Conservation (phyloP, 805 yeast species). For the Zygoascus ofunaensis region DNA sequence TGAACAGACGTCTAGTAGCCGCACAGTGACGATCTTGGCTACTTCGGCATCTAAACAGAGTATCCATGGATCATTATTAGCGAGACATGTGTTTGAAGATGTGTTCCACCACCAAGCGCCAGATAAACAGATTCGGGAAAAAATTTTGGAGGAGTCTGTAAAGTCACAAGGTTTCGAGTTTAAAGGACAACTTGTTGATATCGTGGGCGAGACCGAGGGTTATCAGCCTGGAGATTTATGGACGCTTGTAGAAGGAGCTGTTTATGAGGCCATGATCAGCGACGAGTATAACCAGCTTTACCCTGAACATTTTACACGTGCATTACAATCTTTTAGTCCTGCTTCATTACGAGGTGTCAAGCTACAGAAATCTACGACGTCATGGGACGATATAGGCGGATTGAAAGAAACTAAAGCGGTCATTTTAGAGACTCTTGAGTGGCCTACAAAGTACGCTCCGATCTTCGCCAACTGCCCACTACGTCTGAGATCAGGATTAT, state of each 20-base stretch:
- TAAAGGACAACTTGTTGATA: conserved; percentile 35
- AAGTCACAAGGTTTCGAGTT: conserved; percentile 34
- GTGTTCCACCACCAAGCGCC: conserved; percentile 58
- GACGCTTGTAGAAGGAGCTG: conserved; percentile 55
- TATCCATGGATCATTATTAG: conserved; percentile 50
- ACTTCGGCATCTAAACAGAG: conserved; percentile 57
- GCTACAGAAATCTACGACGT: conserved; percentile 61
- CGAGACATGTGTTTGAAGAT: conserved; percentile 64
- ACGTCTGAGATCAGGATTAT: conserved; percentile 78
- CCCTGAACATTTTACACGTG: conserved; percentile 40
- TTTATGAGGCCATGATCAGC: conserved; percentile 26
- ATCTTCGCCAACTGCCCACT: conserved; percentile 85
- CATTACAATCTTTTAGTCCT: conserved; percentile 66
- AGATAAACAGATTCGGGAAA: conserved; percentile 47
- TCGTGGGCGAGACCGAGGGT: conserved; percentile 73
- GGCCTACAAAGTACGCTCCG: conserved; percentile 96
- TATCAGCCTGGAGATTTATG: conserved; percentile 76
- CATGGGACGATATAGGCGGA: conserved; percentile 91
- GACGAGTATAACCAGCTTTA: conserved; percentile 11
- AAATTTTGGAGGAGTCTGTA: conserved; percentile 37
- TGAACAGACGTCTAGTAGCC: conserved; percentile 29
- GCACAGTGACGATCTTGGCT: conserved; percentile 49
- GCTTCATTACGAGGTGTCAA: conserved; percentile 80
- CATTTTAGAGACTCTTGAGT: conserved; percentile 79
- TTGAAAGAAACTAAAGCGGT: conserved; percentile 63